Evolutionary conservation across 148 eudicot genomes (phyloP).

Genomic region (Cornus kousa): DNA sequence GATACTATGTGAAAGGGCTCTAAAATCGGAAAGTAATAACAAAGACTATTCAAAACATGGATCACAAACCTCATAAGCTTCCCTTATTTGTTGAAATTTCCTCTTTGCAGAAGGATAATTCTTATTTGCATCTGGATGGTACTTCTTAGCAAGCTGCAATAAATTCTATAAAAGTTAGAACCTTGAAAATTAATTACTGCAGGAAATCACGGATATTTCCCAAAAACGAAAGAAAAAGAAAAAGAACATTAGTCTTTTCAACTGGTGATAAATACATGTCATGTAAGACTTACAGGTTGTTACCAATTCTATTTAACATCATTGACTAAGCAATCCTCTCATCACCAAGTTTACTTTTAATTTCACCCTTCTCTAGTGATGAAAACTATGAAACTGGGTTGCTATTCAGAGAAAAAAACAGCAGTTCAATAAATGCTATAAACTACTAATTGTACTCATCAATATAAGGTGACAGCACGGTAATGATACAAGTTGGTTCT

Average conservation of each 20-base stretch:
- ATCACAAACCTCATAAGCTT: slow-evolving; percentile 87
- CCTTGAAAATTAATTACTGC: background rate
- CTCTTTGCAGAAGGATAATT: slow-evolving; percentile 78
- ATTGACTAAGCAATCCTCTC: background rate
- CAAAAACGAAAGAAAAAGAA: background rate
- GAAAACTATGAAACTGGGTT: background rate
- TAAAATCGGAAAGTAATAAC: background rate
- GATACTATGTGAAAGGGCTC: background rate
- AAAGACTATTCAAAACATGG: background rate
- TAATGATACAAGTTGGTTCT: background rate
- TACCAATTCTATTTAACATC: background rate
- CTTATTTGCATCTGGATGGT: slow-evolving; percentile 91
- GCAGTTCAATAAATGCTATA: background rate
- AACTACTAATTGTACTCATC: background rate
- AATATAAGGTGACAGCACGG: background rate
- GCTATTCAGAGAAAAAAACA: background rate
- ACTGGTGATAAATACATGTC: background rate
- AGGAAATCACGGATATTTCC: background rate
- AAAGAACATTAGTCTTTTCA: background rate
- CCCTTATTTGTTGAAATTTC: slow-evolving; percentile 95
- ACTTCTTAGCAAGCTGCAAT: slow-evolving; percentile 89
- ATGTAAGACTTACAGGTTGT: background rate
- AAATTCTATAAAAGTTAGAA: background rate
- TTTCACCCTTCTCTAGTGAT: background rate
- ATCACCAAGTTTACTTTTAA: background rate